Conservation (phyloP, 257 asterid genomes). For the Salvia rosmarinus region DNA sequence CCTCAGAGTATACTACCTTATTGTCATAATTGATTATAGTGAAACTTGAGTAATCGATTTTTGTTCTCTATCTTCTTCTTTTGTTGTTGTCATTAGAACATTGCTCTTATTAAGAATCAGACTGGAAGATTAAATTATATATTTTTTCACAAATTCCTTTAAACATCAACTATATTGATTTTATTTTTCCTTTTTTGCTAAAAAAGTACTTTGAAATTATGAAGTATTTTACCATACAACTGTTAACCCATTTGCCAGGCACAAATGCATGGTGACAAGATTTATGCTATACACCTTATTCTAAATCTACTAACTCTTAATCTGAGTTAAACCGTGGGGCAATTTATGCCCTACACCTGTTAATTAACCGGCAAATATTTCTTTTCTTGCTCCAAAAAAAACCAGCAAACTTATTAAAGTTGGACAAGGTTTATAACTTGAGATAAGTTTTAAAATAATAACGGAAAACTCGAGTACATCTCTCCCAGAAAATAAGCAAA, state of each 20-base stretch:
- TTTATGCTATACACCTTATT: too few relatives aligned
- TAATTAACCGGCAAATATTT: neutral
- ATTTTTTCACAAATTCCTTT: neutral
- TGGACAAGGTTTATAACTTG: neutral
- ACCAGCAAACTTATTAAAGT: neutral
- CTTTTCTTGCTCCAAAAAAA: neutral
- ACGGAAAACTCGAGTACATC: neutral
- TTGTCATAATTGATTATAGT: too few relatives aligned
- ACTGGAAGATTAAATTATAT: neutral
- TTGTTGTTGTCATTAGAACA: neutral
- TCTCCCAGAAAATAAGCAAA: constrained; percentile 15
- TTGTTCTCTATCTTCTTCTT: too few relatives aligned
- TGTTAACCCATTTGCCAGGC: neutral
- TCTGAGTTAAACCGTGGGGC: too few relatives aligned
- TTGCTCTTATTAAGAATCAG: neutral
- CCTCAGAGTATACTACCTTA: neutral
- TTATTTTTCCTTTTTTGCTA: neutral
- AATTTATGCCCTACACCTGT: neutral
- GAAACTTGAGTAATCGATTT: too few relatives aligned
- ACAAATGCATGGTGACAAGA: neutral
- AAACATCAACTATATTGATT: too few relatives aligned
- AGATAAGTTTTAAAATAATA: neutral
- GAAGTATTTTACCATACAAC: constrained; percentile 9
- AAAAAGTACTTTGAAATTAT: neutral
- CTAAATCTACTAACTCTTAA: too few relatives aligned